phyloP scores from a whole-genome alignment of 345 rosid species.

The Eucalyptus coolabah region DNA sequence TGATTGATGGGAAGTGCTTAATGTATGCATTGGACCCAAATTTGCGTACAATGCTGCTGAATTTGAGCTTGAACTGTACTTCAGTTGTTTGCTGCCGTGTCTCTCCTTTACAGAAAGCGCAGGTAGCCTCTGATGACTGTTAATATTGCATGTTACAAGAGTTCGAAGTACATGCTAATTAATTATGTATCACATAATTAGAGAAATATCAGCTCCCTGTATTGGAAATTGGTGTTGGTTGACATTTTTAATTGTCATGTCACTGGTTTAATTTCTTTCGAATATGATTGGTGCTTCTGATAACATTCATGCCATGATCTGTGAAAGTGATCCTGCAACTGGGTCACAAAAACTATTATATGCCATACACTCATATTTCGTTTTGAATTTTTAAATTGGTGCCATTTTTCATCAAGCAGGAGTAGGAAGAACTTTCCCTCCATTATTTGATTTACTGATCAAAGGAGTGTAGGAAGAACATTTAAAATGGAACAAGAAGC shows the following conservation, averaged over 20 bases:
- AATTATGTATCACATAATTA: background rate
- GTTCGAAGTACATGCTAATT: background rate
- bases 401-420: background rate
- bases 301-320: background rate
- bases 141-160: background rate
- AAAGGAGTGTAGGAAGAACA: background rate
- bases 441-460: background rate
- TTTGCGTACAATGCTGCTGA: conserved; percentile 73
- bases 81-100: conserved; percentile 99
- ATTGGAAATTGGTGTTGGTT: background rate
- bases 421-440: background rate
- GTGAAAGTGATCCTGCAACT: background rate
- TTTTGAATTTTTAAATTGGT: background rate
- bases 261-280: background rate
- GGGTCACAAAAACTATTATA: background rate
- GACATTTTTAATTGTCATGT: background rate
- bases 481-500: background rate
- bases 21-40: conserved; percentile 93
- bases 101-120: conserved; percentile 98
- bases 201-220: background rate
- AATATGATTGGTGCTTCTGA: background rate
- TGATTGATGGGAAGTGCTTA: conserved; percentile 96
- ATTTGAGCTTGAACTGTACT: conserved; percentile 87
- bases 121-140: conserved; percentile 27
- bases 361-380: background rate